Base-by-base conservation (phyloP, 768 basidiomycete genomes). In the Pholiota conissans region DNA sequence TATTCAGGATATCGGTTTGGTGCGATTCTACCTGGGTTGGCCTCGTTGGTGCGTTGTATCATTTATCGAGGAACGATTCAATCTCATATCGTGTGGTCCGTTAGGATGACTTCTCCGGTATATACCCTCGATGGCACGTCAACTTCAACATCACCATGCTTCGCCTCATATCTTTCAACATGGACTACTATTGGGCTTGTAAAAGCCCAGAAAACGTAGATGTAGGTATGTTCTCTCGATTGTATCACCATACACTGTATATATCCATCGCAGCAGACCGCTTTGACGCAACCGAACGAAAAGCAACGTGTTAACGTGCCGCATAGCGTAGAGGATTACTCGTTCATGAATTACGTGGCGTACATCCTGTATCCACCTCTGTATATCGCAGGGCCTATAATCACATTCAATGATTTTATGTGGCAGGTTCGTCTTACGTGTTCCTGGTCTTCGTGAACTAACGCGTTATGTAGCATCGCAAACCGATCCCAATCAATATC, bases 71-170 rank as follows among this genome's bases (percentile, higher is more conserved):
- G 35, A 18, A 37, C 46, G 20, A 9, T 0, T n/a, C 7, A 30
- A 27, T 39, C 40, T 47, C 60, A 56, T 60, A 34, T 45, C 11
- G 13, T 50, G 49, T 54, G n/a, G n/a, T n/a, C n/a, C n/a, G n/a
- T 59, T n/a, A 93, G 89, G 90, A 92, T 65, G 58, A 65, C 0
- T 81, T 80, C 62, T 75, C 80, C 68, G 97, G 97, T 5, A 74
- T 91, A 16, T 89, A 95, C 59, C 91, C 95, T 10, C 81, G 94
- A 18, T 99, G 97, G 97, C 85, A 98, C 63, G 79, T 98, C 64
- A 84, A 77, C 63, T 98, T 96, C 79, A 98, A 98, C 70, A 94
- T 98, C 63, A 94, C 95, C 2, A 95, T 95, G 90, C 79, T 98
- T 39, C 85, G 96, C 29, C 79, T 98, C 13, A 80, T 99, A 5